phyloP scores from a whole-genome alignment of 352 stramenopile genomes.

The Globisporangium emineosum region DNA sequence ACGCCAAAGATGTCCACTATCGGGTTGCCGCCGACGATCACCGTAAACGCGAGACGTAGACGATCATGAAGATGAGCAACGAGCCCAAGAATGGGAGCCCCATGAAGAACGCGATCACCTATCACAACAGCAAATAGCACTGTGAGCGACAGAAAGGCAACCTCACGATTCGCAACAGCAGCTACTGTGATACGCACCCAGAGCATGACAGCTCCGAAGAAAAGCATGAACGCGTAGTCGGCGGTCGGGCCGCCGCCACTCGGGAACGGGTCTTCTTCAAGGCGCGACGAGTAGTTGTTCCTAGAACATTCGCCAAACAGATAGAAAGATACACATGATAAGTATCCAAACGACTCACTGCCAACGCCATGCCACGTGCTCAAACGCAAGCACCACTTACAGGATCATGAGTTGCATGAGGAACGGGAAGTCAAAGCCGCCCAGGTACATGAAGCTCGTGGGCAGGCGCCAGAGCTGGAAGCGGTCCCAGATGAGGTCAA shows the following conservation, averaged over 20 bases:
- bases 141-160: no score
- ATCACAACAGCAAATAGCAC: not conserved
- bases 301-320: constrained; percentile 27
- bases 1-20: constrained; percentile 88
- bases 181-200: constrained; percentile 44
- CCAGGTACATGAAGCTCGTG: constrained; percentile 88
- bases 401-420: constrained; percentile 91
- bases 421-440: constrained; percentile 86
- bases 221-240: constrained; percentile 89
- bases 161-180: not conserved
- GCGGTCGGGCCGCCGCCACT: constrained; percentile 73
- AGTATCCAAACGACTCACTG: not conserved
- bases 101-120: constrained; percentile 86
- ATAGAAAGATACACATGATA: constrained; percentile 2
- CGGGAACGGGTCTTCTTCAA: constrained; percentile 85
- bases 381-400: constrained; percentile 40
- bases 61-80: constrained; percentile 89
- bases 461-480: constrained; percentile 89
- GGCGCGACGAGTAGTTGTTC: constrained; percentile 76
- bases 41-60: constrained; percentile 89
- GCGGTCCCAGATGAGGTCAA: constrained; percentile 79
- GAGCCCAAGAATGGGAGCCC: constrained; percentile 76
- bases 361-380: no score
- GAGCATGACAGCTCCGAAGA: constrained; percentile 74
- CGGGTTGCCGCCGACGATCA: constrained; percentile 82